Evolutionary conservation across 2,329 filamentous ascomycete genomes (phyloP), one percentile per base, ranked within the genome.

Genomic region (Rutstroemia sp.): DNA sequence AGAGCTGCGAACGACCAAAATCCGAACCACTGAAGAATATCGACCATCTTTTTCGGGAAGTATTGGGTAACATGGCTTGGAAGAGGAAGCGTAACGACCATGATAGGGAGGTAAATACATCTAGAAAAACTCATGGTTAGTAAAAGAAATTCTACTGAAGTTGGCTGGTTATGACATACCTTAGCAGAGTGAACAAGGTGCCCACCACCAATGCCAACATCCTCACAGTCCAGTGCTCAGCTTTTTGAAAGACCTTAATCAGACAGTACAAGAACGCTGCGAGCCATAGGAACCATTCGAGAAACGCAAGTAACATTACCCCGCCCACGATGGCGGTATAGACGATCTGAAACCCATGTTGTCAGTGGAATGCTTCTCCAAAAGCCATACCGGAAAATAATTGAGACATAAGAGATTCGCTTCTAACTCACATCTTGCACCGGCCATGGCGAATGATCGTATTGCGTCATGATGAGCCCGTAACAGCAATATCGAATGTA

Each of bases 261-360:
- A 96, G 76, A 69, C 92, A 97, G 73, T 96, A 97, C 61, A 94
- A 70, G 69, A 97, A 97, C 3, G 92, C 91, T n/a, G 87, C 84
- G 42, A 97, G 79, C 90, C 92, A 96, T 14, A 97, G 80, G 59
- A 96, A 85, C 91, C 94, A 97, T 74, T 97, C 92, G 8, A 97
- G 77, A 30, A 91, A 78, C 2, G 92, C 92, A 58, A 88, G 88
- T 23, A 94, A 66, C 85, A 96, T 90, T 50, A 96, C 77, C 6
- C 86, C 72, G 18, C 89, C 89, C 38, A 96, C 80, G 63, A 96
- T 86, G 56, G 85, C 76, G 8, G 92, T 86, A 70, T 95, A 96
- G 56, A 92, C 77, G 65, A 96, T 91, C 90, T 97, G 63, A 49
- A 52, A 10, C 42, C 37, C 16, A 59, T 34, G 27, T 19, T 37